Evolutionary conservation across 129 eudicot genomes (phyloP).

Genomic region (Artemisia annua): DNA sequence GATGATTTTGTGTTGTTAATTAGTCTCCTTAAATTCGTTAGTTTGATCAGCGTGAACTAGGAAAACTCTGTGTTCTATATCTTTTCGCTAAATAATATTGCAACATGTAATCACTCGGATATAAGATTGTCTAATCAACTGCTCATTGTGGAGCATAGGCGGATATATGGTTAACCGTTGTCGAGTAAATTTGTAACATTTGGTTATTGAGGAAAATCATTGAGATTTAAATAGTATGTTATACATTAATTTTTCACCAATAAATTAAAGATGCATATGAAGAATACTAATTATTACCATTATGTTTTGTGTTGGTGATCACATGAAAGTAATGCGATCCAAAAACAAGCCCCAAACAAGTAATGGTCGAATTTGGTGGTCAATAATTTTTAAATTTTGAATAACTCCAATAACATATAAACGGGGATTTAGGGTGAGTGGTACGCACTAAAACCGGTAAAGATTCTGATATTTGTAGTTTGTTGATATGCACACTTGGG

Average conservation of each 20-base stretch:
- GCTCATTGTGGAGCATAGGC: no score
- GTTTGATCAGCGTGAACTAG: no score
- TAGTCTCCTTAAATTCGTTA: no score
- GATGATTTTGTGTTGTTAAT: no score
- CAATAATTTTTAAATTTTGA: conserved; percentile 7
- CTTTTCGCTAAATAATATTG: no score
- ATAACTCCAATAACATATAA: conserved; percentile 28
- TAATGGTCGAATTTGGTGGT: conserved; percentile 30
- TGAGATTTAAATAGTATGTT: no score
- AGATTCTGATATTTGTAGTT: conserved; percentile 33
- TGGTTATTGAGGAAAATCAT: no score
- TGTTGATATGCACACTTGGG: conserved; percentile 11
- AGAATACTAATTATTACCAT: background rate
- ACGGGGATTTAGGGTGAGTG: conserved; percentile 20
- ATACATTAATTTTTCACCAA: background rate
- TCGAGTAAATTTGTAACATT: no score
- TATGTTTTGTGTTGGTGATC: conserved; percentile 12
- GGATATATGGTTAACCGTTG: no score
- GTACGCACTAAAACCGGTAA: conserved; percentile 20
- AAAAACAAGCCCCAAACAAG: conserved; percentile 32
- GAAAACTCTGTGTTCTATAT: no score
- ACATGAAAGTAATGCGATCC: conserved; percentile 15
- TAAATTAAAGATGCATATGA: background rate
- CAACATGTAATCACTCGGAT: no score
- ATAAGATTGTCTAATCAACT: no score